Evolutionary conservation across 2,329 filamentous ascomycete species (phyloP), one percentile per base, ranked within the genome.

Genomic region (Graphilbum ipis-grandicollis): DNA sequence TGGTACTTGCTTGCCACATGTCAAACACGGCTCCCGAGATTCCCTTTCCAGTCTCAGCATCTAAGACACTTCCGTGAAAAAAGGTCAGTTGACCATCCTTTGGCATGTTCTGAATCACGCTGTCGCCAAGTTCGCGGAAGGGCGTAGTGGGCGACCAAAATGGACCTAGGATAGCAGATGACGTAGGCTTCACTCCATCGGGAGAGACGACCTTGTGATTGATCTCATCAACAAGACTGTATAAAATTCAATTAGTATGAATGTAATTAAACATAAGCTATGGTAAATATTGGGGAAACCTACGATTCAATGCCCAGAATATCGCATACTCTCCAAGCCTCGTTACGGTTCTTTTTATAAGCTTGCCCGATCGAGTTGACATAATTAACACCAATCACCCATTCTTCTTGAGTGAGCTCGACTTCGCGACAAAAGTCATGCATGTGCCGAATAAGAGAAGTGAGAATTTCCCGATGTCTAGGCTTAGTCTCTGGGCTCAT

Each of bases 341-440:
- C 80, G 54, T 86, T 84, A 36, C 80, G 66, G 48, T 68, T 74
- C 44, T 71, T 65, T 39, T 68, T 65, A 52, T 69, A 78, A 58
- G 79, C 75, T 58, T 79, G 69, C 44, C 79, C 79, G 35, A 79
- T 70, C 47, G 66, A 65, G 60, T 81, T 81, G 57, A 82, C 61
- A 53, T 50, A 53, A 39, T 52, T 46, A 19, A 58, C 59, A 33
- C 75, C 82, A 9, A 68, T 59, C 58, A 80, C 68, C 81, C 79
- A 86, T 60, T 90, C 82, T 39, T 79, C 77, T n/a, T 72, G 65
- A 8, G 79, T 86, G 40, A 90, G 70, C 52, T 85, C 71, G 43
- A 81, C 73, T 54, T 90, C 81, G 34, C 80, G 75, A 29, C 76
- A 73, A 54, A 88, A 88, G 56, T 84, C 80, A 57, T 90, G 82